These are phyloP conservation scores for Hawksworthiomyces lignivorus DNA, from an alignment of 2,329 filamentous ascomycete species.

Conservation along the genomic window DNA sequence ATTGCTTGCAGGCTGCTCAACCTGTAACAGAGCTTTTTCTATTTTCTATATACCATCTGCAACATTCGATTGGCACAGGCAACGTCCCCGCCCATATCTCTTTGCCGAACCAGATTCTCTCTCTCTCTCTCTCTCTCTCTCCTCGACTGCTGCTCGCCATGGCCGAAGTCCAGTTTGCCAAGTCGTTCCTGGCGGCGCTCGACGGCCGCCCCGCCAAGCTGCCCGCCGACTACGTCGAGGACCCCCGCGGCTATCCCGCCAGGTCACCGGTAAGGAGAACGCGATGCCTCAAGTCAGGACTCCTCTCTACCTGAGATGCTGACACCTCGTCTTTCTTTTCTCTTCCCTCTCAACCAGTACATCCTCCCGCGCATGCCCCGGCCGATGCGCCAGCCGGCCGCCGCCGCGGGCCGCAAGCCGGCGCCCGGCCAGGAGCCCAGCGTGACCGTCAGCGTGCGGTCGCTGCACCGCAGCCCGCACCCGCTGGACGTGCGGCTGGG, in stretches of 20 bases:
- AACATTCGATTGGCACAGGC: too few species aligned
- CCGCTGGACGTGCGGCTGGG: conserved; percentile 60
- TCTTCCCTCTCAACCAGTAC: conserved; percentile 40
- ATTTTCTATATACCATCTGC: too few species aligned
- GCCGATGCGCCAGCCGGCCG: conserved; percentile 41
- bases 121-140: neutral
- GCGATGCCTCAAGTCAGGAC: too few species aligned
- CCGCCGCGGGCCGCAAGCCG: conserved; percentile 31
- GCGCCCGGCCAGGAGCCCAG: conserved; percentile 46
- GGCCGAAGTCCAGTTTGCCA: conserved; percentile 81
- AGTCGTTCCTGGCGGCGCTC: conserved; percentile 71
- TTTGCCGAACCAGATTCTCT: too few species aligned
- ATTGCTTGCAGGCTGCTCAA: too few species aligned
- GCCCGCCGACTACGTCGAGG: conserved; percentile 82
- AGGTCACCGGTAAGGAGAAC: conserved; percentile 75
- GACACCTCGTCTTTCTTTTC: neutral
- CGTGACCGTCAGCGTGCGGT: conserved; percentile 58
- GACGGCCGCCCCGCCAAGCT: conserved; percentile 75
- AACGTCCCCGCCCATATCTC: too few species aligned
- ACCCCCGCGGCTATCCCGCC: conserved; percentile 69
- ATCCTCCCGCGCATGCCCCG: conserved; percentile 62
- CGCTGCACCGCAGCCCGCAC: conserved; percentile 59
- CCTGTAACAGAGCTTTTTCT: too few species aligned
- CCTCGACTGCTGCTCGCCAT: conserved; percentile 36
- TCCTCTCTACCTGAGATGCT: conserved; percentile 9